Percentiles rank a stretch among this genome's conserved stretches.
Conservation (phyloP, 345 rosid genomes). For the Citropsis articulata region DNA sequence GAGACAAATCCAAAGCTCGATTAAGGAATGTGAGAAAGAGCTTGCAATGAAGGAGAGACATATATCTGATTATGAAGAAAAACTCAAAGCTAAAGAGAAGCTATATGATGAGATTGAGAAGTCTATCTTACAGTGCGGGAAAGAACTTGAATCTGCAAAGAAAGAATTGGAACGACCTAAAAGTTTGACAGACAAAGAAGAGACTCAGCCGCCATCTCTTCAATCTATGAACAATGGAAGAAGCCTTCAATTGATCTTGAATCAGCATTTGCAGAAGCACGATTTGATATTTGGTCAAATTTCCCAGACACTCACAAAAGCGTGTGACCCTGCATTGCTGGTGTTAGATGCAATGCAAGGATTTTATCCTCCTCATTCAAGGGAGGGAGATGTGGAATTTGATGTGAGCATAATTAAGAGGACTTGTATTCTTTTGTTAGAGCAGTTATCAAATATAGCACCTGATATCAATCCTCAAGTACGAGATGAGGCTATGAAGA, state of each 20-base stretch:
- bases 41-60: slow-evolving; percentile 1
- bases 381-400: slow-evolving; percentile 21
- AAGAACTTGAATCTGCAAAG: not conserved
- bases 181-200: not conserved
- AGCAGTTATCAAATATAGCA: slow-evolving; percentile 41
- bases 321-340: slow-evolving; percentile 54
- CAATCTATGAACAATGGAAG: slow-evolving; percentile 31
- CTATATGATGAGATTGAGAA: slow-evolving; percentile 9
- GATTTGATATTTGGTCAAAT: slow-evolving; percentile 32
- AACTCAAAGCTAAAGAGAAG: slow-evolving; percentile 12
- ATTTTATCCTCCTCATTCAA: slow-evolving; percentile 34
- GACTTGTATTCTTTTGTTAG: slow-evolving; percentile 47
- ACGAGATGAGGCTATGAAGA: slow-evolving; percentile 36
- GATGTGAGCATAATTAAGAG: slow-evolving; percentile 31
- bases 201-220: not conserved
- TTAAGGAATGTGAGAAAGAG: slow-evolving; percentile 2
- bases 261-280: slow-evolving; percentile 33
- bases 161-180: not conserved
- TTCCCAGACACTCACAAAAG: slow-evolving; percentile 17
- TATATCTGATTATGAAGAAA: slow-evolving; percentile 9
- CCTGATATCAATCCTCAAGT: slow-evolving; percentile 28
- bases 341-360: slow-evolving; percentile 56
- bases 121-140: not conserved
- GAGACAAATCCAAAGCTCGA: not conserved
- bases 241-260: slow-evolving; percentile 46